These are phyloP conservation scores for Arabis alpina DNA, from an alignment of 345 rosid species.

Conservation along the genomic window DNA sequence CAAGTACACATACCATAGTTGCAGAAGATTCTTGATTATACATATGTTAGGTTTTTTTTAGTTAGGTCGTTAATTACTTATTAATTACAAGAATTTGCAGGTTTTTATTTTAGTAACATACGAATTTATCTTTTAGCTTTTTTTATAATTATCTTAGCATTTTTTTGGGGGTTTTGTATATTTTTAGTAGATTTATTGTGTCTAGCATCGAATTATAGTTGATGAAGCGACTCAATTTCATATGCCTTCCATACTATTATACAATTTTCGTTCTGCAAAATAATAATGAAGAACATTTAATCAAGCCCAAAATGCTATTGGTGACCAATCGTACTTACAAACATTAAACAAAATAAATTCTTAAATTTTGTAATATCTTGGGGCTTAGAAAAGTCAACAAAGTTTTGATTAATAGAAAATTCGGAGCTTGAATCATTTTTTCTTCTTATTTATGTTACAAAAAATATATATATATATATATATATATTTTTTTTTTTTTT, in stretches of 20 bases:
- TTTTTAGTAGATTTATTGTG: not conserved
- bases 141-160: no score
- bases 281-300: not conserved
- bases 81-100: not conserved
- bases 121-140: not conserved
- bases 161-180: not conserved
- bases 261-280: not conserved
- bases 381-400: no score
- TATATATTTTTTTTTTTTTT: no score
- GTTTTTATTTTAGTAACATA: conserved; percentile 7
- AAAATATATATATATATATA: no score
- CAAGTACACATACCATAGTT: conserved; percentile 3
- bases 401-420: not conserved
- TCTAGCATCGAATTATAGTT: conserved; percentile 1
- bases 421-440: not conserved
- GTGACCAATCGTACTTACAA: no score
- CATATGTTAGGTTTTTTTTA: not conserved
- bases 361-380: no score
- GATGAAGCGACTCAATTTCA: not conserved
- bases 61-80: conserved; percentile 18
- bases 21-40: conserved; percentile 17
- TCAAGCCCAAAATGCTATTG: not conserved
- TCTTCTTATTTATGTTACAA: not conserved
- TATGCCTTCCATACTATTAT: not conserved
- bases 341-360: no score